Conservation (phyloP, 106 monocot species). For the Dendrobium nobile region DNA sequence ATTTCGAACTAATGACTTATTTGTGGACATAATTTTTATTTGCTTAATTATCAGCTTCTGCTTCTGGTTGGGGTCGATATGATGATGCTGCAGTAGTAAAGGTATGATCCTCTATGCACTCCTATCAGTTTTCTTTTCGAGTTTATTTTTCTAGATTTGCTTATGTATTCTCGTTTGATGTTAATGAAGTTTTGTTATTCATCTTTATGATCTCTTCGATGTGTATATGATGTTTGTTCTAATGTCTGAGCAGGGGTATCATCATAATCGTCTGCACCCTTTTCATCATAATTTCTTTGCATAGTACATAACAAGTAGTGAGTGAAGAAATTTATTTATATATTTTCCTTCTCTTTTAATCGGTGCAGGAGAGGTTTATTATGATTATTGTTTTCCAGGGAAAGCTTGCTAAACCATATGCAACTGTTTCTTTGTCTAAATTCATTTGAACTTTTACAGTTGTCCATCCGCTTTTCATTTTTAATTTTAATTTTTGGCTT, state of each 20-base stretch:
- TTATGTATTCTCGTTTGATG: background rate
- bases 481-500: no score
- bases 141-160: background rate
- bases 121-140: background rate
- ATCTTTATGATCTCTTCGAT: background rate
- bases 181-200: background rate
- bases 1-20: background rate
- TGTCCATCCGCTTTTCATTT: no score
- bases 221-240: background rate
- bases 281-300: background rate
- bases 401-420: no score
- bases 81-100: constrained; percentile 99
- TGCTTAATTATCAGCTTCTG: constrained; percentile 53
- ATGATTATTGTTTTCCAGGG: no score
- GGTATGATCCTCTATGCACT: constrained; percentile 31
- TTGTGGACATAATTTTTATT: background rate
- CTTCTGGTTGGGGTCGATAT: constrained; percentile 90
- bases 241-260: background rate
- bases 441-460: no score
- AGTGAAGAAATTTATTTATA: no score
- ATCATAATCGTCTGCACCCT: background rate
- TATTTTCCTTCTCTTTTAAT: no score
- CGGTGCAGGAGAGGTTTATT: no score
- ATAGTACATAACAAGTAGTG: background rate
- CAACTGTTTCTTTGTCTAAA: no score